Evolutionary conservation across 1,139 yeast species (phyloP), one percentile per base, ranked within the genome.

Genomic region (Barnettozyma hawaiiensis): DNA sequence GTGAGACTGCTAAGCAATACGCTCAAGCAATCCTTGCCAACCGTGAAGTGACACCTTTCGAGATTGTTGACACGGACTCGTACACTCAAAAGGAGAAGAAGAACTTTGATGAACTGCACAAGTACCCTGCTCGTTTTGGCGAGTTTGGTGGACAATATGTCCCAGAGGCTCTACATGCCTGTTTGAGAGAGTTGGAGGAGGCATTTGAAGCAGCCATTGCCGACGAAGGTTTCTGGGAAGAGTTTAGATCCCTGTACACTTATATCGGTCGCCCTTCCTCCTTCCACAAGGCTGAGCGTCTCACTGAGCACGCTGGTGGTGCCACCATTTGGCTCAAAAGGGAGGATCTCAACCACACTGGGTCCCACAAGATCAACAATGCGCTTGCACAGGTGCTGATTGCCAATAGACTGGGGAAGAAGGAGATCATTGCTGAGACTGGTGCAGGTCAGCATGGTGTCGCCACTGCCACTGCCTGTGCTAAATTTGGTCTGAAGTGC

Each of bases 361-460:
- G 99, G 47, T 85, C 96, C 32, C 99, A 92, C 69, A 92, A 92
- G 68, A 92, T 92, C 62, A 92, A 92, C 67, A 92, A 92, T 59
- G 97, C 98, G 21, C 69, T 92, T 51, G 97, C 97, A 18, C 99
- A 92, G 70, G 92, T 87, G 20, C 72, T 92, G 48, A 73, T 92
- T 54, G 98, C 98, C 29, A 85, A 76, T 64, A 77, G 98, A 64
- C 73, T 94, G 54, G 98, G 98, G 39, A 92, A 92, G 71, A 80
- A 71, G 48, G 81, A 85, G 56, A 78, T 92, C 49, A 92, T 92
- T 62, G 99, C 99, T 36, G 99, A 92, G 70, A 92, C 99, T 36
- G 99, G 99, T 65, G 99, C 99, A 43, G 99, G 99, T 50, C 99
- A 92, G 71, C 99, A 92, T 63, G 99, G 99, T 70, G 99, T 92